Percentiles rank a stretch among this genome's conserved stretches.
Conservation (phyloP, 495 filamentous ascomycete species). For the Daldinia concentrica region DNA sequence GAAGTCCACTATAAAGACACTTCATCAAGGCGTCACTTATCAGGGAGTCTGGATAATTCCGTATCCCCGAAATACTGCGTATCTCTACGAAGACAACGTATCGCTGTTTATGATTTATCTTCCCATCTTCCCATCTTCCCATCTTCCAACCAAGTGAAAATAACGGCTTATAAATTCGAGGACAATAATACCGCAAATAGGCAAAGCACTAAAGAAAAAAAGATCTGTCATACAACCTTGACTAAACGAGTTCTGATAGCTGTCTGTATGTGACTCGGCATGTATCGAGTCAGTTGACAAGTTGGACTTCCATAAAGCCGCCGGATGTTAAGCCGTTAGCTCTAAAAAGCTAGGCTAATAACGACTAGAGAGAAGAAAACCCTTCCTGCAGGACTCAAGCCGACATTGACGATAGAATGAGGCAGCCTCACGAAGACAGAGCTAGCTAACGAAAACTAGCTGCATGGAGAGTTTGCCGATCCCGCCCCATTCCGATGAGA, state of each 20-base stretch:
- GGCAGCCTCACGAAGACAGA: background rate
- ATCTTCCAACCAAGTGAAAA: background rate
- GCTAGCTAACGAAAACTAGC: constrained; percentile 9
- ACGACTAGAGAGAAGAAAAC: background rate
- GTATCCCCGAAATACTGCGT: background rate
- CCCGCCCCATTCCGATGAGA: constrained; percentile 4
- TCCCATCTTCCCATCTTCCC: background rate
- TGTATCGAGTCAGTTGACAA: constrained; percentile 27
- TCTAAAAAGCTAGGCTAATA: background rate
- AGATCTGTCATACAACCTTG: constrained; percentile 1
- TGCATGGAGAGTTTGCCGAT: constrained; percentile 19
- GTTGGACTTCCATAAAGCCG: background rate
- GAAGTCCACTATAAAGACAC: constrained; percentile 2
- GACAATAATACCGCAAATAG: constrained; percentile 6
- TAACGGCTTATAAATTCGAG: background rate
- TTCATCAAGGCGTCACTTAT: constrained; percentile 13
- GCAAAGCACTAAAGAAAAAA: background rate
- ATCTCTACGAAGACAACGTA: background rate
- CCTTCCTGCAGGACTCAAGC: constrained; percentile 4
- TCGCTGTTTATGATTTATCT: background rate
- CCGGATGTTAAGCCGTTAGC: constrained; percentile 3
- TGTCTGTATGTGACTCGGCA: constrained; percentile 1
- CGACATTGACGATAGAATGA: background rate
- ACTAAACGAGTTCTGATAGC: constrained; percentile 5
- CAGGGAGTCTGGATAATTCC: constrained; percentile 15